A percentile compares a stretch with the other conserved stretches of the same genome.
Conservation (phyloP, 192 early-diverging fungal genomes). For the Coemansia sp. region DNA sequence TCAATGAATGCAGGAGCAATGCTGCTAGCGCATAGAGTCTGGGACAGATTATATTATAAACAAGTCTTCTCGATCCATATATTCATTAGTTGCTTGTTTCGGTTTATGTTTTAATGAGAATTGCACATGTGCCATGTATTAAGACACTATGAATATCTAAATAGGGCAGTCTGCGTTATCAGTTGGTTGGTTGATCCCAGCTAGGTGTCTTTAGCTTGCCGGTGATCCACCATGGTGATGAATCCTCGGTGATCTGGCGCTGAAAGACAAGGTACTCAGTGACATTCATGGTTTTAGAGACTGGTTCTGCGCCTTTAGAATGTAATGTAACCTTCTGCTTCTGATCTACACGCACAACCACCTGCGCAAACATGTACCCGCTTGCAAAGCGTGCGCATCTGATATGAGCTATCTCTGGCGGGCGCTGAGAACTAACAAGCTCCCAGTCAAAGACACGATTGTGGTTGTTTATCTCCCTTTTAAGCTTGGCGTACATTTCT, state of each 20-base stretch:
- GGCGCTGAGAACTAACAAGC: constrained; percentile 57
- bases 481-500: constrained; percentile 62
- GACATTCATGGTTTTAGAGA: constrained; percentile 59
- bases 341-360: constrained; percentile 65
- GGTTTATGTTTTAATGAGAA: not conserved
- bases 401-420: constrained; percentile 62
- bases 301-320: constrained; percentile 25
- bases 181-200: constrained; percentile 32
- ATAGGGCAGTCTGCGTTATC: too few species aligned
- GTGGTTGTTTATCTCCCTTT: constrained; percentile 63
- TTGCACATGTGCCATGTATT: too few species aligned
- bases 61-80: constrained; percentile 1
- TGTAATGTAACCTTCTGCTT: constrained; percentile 56
- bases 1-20: not conserved
- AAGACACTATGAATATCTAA: too few species aligned
- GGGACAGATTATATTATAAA: not conserved
- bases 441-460: constrained; percentile 59
- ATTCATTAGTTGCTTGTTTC: not conserved
- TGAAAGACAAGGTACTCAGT: constrained; percentile 71
- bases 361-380: constrained; percentile 58
- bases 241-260: constrained; percentile 58
- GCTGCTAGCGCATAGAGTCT: too few species aligned
- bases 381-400: constrained; percentile 53
- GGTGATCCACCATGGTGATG: constrained; percentile 64
- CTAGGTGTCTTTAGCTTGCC: constrained; percentile 58